These are phyloP conservation scores for Colletotrichum shisoi DNA, from an alignment of 2,329 filamentous ascomycete genomes.

Conservation along the genomic window DNA sequence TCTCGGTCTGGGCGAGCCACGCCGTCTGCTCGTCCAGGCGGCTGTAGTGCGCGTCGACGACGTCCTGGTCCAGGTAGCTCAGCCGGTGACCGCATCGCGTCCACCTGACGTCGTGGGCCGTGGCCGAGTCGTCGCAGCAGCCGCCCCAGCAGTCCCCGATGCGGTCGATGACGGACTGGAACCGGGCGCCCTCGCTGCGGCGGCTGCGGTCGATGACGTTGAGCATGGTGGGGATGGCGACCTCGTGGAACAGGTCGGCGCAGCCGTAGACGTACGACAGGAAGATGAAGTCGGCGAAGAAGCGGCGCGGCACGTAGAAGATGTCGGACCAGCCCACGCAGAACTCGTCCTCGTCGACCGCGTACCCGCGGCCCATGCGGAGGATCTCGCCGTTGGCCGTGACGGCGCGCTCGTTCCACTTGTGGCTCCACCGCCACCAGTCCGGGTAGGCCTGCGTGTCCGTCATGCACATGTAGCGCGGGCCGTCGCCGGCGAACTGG, in stretches of 20 bases:
- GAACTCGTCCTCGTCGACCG: conserved; percentile 40
- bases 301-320: conserved; percentile 47
- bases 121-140: conserved; percentile 39
- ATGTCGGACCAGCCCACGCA: conserved; percentile 49
- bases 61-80: conserved; percentile 38
- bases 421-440: conserved; percentile 40
- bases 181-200: conserved; percentile 25
- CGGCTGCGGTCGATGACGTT: conserved; percentile 46
- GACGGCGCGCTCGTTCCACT: conserved; percentile 34
- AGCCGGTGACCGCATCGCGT: conserved; percentile 38
- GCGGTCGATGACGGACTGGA: conserved; percentile 35
- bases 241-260: conserved; percentile 45
- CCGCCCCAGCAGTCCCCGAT: conserved; percentile 40
- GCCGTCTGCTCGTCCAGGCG: conserved; percentile 33
- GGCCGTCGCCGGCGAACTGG: conserved; percentile 33
- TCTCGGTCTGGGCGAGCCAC: conserved; percentile 23
- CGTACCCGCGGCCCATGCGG: conserved; percentile 29
- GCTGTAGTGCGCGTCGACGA: conserved; percentile 37
- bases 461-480: conserved; percentile 42
- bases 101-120: conserved; percentile 36
- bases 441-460: conserved; percentile 39
- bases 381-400: conserved; percentile 36
- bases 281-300: conserved; percentile 46
- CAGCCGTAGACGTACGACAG: conserved; percentile 43
- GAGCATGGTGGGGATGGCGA: conserved; percentile 47